Percentiles rank a stretch among this genome's conserved stretches.
phyloP scores from a whole-genome alignment of 192 early-diverging fungal species.

The Coemansia sp. region DNA sequence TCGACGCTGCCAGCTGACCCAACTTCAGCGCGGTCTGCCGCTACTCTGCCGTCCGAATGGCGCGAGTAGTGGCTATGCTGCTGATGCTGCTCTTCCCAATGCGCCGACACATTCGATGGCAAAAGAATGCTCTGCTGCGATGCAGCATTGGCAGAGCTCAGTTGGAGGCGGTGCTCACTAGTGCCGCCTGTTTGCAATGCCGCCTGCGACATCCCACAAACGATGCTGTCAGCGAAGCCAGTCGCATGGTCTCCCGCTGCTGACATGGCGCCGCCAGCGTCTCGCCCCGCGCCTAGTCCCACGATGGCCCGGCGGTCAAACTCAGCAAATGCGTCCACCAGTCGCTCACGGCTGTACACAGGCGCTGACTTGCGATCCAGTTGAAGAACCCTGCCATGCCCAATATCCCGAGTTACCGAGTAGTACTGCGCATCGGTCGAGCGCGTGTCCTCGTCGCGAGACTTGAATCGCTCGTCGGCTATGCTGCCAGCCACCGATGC shows the following conservation, averaged over 20 bases:
- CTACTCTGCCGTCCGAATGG: neutral
- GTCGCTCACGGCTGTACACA: slow-evolving; percentile 15
- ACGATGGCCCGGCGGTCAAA: slow-evolving; percentile 44
- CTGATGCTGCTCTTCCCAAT: slow-evolving; percentile 22
- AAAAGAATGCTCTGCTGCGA: slow-evolving; percentile 11
- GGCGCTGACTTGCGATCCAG: slow-evolving; percentile 7
- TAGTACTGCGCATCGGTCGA: slow-evolving; percentile 7
- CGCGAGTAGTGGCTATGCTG: neutral
- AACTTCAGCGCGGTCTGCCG: slow-evolving; percentile 4
- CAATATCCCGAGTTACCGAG: slow-evolving; percentile 13
- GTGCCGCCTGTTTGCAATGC: neutral
- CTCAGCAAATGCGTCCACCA: slow-evolving; percentile 35
- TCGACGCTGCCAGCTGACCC: slow-evolving; percentile 22
- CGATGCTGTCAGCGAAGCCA: neutral
- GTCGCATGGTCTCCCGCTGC: neutral
- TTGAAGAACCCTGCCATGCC: slow-evolving; percentile 15
- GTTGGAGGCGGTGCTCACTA: slow-evolving; percentile 7
- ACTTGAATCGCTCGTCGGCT: neutral
- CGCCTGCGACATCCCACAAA: neutral
- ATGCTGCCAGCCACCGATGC: slow-evolving; percentile 10
- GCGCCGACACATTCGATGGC: slow-evolving; percentile 17
- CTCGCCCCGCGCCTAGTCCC: neutral
- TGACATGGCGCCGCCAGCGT: neutral
- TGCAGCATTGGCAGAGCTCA: neutral
- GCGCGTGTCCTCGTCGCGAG: slow-evolving; percentile 13